Base-by-base conservation (phyloP, 345 rosid genomes). In the Linum lewisii region DNA sequence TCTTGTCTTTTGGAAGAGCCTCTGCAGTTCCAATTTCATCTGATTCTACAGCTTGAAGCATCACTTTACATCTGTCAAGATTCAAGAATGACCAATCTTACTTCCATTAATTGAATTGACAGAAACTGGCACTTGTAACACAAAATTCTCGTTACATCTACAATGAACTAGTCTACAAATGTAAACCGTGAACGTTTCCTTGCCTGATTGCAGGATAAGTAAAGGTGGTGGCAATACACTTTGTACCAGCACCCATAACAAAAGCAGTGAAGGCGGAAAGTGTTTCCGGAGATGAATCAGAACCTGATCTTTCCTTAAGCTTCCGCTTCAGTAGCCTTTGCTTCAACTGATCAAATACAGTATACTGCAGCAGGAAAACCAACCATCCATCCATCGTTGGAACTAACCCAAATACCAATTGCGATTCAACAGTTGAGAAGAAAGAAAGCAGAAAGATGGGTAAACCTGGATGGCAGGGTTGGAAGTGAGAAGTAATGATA, bases 301-400 rank as follows among this genome's bases (percentile, higher is more conserved):
- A 9, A 65, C 19, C 51, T 14, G 73, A 53, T 54, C 25, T 53
- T 50, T 36, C 37, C 58, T 47, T 60, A 15, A 64, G 74, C 29
- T 64, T 49, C 10, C 32, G 44, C 44, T 50, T 37, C 65, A 70
- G 14, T 24, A 70, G 54, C 25, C 66, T 60, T 36, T 36, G 63
- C 55, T 70, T 70, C 74, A 70, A 60, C 61, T 70, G 74, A 70
- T 70, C 74, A 64, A 70, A 70, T 45, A 51, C 69, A 54, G 74
- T 70, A 62, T 64, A 70, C 74, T 70, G 66, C 36, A 62, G 57
- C 54, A 24, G n/a, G 25, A 18, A 42, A 42, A 42, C 47, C 18
- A 42, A 42, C 47, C 47, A 1, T 42, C 10, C 38, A 34, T 34
- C 38, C n/a, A 34, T 34, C 38, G n/a, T n/a, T n/a, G n/a, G n/a